Percentiles rank a stretch among this genome's conserved stretches.
Evolutionary conservation across 257 asterid genomes (phyloP).

Genomic region (Galeopsis tetrahit): DNA sequence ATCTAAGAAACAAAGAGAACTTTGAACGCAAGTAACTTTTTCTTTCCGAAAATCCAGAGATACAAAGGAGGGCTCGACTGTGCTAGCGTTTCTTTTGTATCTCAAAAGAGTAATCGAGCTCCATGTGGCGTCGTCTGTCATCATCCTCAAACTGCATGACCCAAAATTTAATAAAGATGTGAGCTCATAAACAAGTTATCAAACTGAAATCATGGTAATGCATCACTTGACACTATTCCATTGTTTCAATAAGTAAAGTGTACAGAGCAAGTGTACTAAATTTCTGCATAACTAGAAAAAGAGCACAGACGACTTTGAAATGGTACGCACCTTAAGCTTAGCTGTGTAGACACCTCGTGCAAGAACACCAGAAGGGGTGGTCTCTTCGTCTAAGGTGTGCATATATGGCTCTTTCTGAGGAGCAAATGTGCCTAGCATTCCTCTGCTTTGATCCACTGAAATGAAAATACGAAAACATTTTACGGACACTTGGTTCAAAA

Average conservation of each 20-base stretch:
- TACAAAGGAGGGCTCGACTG: not conserved
- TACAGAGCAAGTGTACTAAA: slow-evolving; percentile 2
- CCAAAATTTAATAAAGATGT: slow-evolving; percentile 10
- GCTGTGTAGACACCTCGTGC: slow-evolving; percentile 79
- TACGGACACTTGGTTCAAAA: no score
- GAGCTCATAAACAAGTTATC: not conserved
- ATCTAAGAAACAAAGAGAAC: slow-evolving; percentile 16
- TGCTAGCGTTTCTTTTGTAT: slow-evolving; percentile 51
- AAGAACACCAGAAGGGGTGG: slow-evolving; percentile 76
- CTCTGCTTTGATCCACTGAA: slow-evolving; percentile 73
- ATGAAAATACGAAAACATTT: not conserved
- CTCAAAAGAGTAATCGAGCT: slow-evolving; percentile 70
- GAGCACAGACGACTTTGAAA: not conserved
- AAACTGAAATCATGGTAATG: not conserved
- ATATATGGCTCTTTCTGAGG: slow-evolving; percentile 65
- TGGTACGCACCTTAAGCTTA: slow-evolving; percentile 56
- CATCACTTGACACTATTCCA: no score
- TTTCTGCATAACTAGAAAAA: not conserved
- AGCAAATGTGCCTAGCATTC: slow-evolving; percentile 85
- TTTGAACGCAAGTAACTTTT: not conserved
- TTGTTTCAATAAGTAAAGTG: no score
- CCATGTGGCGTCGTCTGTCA: slow-evolving; percentile 67
- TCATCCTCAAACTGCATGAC: slow-evolving; percentile 71
- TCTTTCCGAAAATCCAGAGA: not conserved
- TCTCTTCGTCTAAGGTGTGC: slow-evolving; percentile 75